Percentiles rank a stretch among this genome's conserved stretches.
Evolutionary conservation across 768 basidiomycete genomes (phyloP).

Genomic region (Pulveroboletus sp.): DNA sequence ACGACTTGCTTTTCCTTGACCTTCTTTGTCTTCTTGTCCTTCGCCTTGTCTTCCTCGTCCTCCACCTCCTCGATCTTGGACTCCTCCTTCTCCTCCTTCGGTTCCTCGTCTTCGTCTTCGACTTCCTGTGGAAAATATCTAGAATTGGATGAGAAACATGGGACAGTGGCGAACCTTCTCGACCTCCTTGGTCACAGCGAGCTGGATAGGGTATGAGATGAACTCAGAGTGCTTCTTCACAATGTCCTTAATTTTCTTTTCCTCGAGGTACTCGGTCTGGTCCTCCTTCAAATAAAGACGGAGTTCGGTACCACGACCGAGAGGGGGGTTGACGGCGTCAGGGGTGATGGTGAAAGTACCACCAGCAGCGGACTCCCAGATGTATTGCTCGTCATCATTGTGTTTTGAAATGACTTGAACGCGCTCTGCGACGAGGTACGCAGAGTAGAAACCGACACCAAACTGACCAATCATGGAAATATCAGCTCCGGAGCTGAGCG

Average conservation of each 20-base stretch:
- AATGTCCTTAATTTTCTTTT: conserved; percentile 98
- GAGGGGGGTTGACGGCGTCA: conserved; percentile 83
- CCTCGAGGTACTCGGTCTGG: conserved; percentile 97
- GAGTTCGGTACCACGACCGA: conserved; percentile 92
- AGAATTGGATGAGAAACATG: neutral
- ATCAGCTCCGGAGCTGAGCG: conserved; percentile 82
- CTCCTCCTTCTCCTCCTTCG: conserved; percentile 67
- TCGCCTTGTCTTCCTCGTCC: conserved; percentile 77
- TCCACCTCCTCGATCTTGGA: conserved; percentile 81
- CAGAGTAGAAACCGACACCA: conserved; percentile 99
- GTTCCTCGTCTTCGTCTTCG: conserved; percentile 75
- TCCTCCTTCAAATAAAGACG: conserved; percentile 96
- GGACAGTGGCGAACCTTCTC: conserved; percentile 76
- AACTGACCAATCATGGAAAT: conserved; percentile 98
- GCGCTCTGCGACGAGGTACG: conserved; percentile 97
- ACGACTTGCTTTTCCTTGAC: conserved; percentile 82
- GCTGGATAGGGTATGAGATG: conserved; percentile 99
- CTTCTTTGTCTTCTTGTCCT: conserved; percentile 93
- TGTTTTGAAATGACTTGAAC: conserved; percentile 99
- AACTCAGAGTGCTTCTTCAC: conserved; percentile 99
- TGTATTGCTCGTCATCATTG: conserved; percentile 99
- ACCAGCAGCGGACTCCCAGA: conserved; percentile 99
- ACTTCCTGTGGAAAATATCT: conserved; percentile 56
- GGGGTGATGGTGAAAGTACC: conserved; percentile 98
- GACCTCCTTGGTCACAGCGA: conserved; percentile 97